Base-by-base conservation (phyloP, 2,329 filamentous ascomycete genomes). In the Ceratocystis variospora region DNA sequence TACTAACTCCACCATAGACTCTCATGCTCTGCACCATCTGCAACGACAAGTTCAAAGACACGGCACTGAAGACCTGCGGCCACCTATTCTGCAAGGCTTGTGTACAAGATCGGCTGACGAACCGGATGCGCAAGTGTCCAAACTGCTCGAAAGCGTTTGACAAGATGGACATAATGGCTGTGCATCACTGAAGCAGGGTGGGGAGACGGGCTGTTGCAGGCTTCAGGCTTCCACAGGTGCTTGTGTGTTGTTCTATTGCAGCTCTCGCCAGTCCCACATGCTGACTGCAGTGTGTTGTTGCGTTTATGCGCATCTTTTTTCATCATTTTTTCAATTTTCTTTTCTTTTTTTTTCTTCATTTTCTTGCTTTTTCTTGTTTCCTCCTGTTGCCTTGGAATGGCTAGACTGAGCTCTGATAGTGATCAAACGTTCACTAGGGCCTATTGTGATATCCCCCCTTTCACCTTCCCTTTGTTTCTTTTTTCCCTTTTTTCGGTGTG, bases 131-230 rank as follows among this genome's bases (percentile, higher is more conserved):
- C 70, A 97, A 97, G 76, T 99, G 94, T 73, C 94, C 94, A 2
- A 93, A 90, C 71, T 99, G 95, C 79, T 90, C 88, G 72, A 89
- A 88, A 76, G 86, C 90, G 3, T 99, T 99, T 74, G 93, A 96
- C 72, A 88, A 85, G 74, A 88, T 88, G 76, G 94, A 99, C 74
- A 85, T 90, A 69, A 95, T 96, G 90, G 77, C 82, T 25, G 83
- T 85, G 62, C 85, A 88, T 73, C 76, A 77, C 69, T 78, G 53
- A 37, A 10, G 33, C 8, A 10, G 33, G 0, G 10, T 37, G 33
- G 10, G 33, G 33, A 37, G 8, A 37, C 10, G 33, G 10, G 33
- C 33, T 37, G 33, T 37, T 37, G 8, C 10, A 37, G 33, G 33
- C 33, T 37, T 37, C 31, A 33, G 5, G 31, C 33, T 22, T 1